Conservation (phyloP, 2,329 filamentous ascomycete species). For the Madurella mycetomatis region DNA sequence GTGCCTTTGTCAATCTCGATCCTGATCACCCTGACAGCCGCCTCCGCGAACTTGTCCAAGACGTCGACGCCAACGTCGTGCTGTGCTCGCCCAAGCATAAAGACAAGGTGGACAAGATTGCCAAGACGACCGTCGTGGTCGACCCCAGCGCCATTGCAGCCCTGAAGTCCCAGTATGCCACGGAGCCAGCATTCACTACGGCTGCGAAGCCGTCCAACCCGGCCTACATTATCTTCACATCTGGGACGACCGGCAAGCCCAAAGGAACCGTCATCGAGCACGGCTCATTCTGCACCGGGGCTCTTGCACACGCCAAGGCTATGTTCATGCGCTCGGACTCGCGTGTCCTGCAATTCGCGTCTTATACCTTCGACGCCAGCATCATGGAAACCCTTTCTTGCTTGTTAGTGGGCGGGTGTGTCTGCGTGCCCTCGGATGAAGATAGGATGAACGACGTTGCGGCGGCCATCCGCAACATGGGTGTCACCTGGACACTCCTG, state of each 20-base stretch:
- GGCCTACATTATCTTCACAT: slow-evolving; percentile 46
- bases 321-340: slow-evolving; percentile 21
- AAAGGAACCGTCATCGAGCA: slow-evolving; percentile 45
- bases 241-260: slow-evolving; percentile 48
- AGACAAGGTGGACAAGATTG: slow-evolving; percentile 13
- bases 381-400: slow-evolving; percentile 38
- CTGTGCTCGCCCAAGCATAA: slow-evolving; percentile 17
- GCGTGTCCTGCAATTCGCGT: slow-evolving; percentile 30
- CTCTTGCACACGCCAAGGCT: slow-evolving; percentile 17
- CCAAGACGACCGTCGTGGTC: slow-evolving; percentile 11
- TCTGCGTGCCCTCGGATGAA: slow-evolving; percentile 39
- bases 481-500: slow-evolving; percentile 28
- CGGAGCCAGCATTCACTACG: neutral
- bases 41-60: slow-evolving; percentile 15
- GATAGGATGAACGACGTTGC: slow-evolving; percentile 37
- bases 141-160: slow-evolving; percentile 7
- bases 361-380: slow-evolving; percentile 40
- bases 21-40: slow-evolving; percentile 24
- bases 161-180: neutral
- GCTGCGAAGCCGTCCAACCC: slow-evolving; percentile 15
- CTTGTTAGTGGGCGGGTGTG: slow-evolving; percentile 36
- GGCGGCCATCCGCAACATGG: slow-evolving; percentile 27
- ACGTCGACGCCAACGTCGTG: slow-evolving; percentile 16
- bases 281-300: slow-evolving; percentile 24
- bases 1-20: slow-evolving; percentile 29